Conservation (phyloP, 352 stramenopile genomes). For the Pythium periplocum region DNA sequence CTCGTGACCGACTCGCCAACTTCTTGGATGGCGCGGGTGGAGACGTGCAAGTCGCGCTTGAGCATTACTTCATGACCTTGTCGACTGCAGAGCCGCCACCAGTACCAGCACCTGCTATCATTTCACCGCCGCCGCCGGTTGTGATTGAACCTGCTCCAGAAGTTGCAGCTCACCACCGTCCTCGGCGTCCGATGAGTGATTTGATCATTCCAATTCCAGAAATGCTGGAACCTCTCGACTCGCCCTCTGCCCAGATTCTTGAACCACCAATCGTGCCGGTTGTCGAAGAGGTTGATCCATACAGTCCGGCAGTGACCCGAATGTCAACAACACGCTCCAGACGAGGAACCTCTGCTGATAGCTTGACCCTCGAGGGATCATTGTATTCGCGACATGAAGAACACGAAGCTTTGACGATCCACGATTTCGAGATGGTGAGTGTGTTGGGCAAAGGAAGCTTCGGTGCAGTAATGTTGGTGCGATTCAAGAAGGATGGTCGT, state of each 20-base stretch:
- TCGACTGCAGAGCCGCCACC: slow-evolving; percentile 16
- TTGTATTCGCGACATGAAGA: slow-evolving; percentile 17
- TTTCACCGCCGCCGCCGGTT: not conserved
- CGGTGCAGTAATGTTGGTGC: slow-evolving; percentile 85
- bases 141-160: slow-evolving; percentile 2
- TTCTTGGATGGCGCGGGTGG: slow-evolving; percentile 78
- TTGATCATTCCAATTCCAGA: slow-evolving; percentile 70
- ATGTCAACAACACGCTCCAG: too few species aligned
- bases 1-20: slow-evolving; percentile 60
- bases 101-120: slow-evolving; percentile 1
- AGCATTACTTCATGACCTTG: slow-evolving; percentile 88
- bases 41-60: slow-evolving; percentile 78
- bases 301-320: not conserved
- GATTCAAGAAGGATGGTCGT: slow-evolving; percentile 85
- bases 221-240: slow-evolving; percentile 18
- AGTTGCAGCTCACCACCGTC: slow-evolving; percentile 14
- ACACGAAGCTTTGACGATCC: slow-evolving; percentile 71
- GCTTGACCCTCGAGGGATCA: slow-evolving; percentile 16
- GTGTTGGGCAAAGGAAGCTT: slow-evolving; percentile 85
- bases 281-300: not conserved
- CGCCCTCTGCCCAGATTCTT: slow-evolving; percentile 7
- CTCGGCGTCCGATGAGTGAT: slow-evolving; percentile 51
- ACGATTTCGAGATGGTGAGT: slow-evolving; percentile 90
- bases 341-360: slow-evolving; percentile 1
- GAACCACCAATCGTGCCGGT: not conserved